Evolutionary conservation across 805 yeast species (phyloP).

Genomic region (Suhomyces faveliae): DNA sequence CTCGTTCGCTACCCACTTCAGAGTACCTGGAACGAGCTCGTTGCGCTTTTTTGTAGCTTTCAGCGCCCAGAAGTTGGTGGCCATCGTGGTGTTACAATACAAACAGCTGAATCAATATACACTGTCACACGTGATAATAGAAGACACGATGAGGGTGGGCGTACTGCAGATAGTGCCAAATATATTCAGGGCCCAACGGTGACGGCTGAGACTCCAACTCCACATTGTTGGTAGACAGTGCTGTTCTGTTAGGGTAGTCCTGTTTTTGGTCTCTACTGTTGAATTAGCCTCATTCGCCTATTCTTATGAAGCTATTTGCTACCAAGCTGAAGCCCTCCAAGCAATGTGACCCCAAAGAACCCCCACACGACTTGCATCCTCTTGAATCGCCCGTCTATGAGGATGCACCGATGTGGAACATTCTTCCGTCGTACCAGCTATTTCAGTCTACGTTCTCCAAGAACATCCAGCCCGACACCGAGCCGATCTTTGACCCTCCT

Average conservation of each 20-base stretch:
- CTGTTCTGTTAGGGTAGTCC: background rate
- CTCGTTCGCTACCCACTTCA: conserved; percentile 51
- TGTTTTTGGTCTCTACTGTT: background rate
- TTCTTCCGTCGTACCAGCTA: conserved; percentile 31
- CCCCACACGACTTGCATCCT: conserved; percentile 12
- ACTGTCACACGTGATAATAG: background rate
- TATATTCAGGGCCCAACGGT: no score
- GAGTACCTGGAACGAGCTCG: conserved; percentile 48
- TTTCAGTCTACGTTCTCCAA: conserved; percentile 29
- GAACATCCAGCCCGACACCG: conserved; percentile 21
- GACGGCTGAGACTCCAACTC: no score
- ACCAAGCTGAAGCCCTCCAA: background rate
- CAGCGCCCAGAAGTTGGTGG: conserved; percentile 30
- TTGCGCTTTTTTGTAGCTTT: conserved; percentile 28
- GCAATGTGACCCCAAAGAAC: background rate
- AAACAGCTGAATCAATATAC: background rate
- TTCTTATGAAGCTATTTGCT: background rate
- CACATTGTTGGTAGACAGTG: background rate
- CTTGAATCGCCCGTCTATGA: conserved; percentile 24
- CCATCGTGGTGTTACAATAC: conserved; percentile 5
- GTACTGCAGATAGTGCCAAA: background rate
- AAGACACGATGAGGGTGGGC: background rate
- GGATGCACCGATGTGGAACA: conserved; percentile 30
- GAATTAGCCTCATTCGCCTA: background rate
- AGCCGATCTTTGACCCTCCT: conserved; percentile 23